Evolutionary conservation across 306 rosid species (phyloP), one percentile per base, ranked within the genome.

Genomic region (Lathyrus tuberosus): DNA sequence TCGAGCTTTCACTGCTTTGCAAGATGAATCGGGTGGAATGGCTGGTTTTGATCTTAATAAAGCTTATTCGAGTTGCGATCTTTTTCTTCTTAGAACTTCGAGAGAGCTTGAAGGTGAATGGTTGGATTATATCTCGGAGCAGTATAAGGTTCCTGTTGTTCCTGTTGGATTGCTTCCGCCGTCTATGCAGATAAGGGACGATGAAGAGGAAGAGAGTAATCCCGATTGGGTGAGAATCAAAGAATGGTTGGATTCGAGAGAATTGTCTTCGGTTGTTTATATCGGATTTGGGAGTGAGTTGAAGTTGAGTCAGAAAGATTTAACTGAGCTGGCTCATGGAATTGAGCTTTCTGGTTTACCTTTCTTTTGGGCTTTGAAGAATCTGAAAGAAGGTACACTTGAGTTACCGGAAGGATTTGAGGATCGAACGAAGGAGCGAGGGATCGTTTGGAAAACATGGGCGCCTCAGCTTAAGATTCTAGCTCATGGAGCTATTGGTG

Each of bases 261-360:
- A 62, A 1, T 28, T 66, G 0, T 68, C 79, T 1, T 71, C 87
- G 0, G 89, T 86, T 1, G 81, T 88, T 4, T 88, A 80, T 65
- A 70, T 84, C 10, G 88, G 86, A 26, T 70, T 88, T 22, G 94
- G 94, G 7, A 84, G 86, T 6, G 87, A 84, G 87, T 20, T 88
- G 35, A 88, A 80, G 62, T 72, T 84, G 20, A 86, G 80, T 43
- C 79, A 79, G 38, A 4, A 73, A 12, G 82, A 79, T 41, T 65
- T 79, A 58, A 79, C 79, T 12, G 82, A 79, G 54, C 37, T 79
- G 52, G 82, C 82, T 15, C 30, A 61, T 52, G 82, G 82, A 17
- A 73, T 85, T n/a, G 90, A 88, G 65, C 82, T 74, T 33, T 85
- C 90, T 0, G 79, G 77, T 11, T 52, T 86, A 49, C 83, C 88